phyloP scores from a whole-genome alignment of 2,329 filamentous ascomycete species.

The Hymenoscyphus linearis region DNA sequence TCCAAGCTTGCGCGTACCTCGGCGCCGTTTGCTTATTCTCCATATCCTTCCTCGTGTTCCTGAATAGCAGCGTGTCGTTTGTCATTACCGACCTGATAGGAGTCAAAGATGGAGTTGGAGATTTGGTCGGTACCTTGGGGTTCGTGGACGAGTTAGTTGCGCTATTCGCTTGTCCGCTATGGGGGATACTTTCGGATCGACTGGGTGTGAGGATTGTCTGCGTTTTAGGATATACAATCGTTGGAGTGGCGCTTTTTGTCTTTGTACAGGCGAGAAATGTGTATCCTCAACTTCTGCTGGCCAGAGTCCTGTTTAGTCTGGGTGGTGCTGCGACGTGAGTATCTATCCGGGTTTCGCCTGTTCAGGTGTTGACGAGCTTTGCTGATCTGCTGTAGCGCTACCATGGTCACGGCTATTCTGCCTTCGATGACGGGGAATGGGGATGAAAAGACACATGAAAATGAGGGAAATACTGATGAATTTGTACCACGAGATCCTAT shows the following conservation, averaged over 20 bases:
- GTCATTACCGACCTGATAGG: conserved; percentile 80
- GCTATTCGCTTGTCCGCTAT: conserved; percentile 71
- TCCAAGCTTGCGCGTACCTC: conserved; percentile 69
- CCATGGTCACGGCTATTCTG: conserved; percentile 95
- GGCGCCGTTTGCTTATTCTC: conserved; percentile 79
- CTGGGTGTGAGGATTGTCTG: conserved; percentile 68
- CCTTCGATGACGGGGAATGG: conserved; percentile 58
- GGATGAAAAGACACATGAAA: conserved; percentile 23
- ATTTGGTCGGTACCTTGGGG: conserved; percentile 77
- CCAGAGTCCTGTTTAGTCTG: conserved; percentile 79
- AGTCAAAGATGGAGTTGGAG: conserved; percentile 65
- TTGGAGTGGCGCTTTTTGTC: conserved; percentile 69
- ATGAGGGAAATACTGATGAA: conserved; percentile 7
- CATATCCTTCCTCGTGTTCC: conserved; percentile 84
- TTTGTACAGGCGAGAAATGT: conserved; percentile 84
- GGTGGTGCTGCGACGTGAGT: conserved; percentile 81
- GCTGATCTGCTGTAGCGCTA: conserved; percentile 47
- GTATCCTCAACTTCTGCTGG: conserved; percentile 82
- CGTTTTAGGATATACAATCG: conserved; percentile 74
- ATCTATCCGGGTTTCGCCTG: background rate
- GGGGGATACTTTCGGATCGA: conserved; percentile 74
- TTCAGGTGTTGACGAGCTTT: background rate
- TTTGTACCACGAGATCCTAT: conserved; percentile 30
- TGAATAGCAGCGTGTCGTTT: conserved; percentile 80
- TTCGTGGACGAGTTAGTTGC: conserved; percentile 82